Evolutionary conservation across 2,329 filamentous ascomycete genomes (phyloP), one percentile per base, ranked within the genome.

Genomic region (Paecilomyces dactylethromorphus): DNA sequence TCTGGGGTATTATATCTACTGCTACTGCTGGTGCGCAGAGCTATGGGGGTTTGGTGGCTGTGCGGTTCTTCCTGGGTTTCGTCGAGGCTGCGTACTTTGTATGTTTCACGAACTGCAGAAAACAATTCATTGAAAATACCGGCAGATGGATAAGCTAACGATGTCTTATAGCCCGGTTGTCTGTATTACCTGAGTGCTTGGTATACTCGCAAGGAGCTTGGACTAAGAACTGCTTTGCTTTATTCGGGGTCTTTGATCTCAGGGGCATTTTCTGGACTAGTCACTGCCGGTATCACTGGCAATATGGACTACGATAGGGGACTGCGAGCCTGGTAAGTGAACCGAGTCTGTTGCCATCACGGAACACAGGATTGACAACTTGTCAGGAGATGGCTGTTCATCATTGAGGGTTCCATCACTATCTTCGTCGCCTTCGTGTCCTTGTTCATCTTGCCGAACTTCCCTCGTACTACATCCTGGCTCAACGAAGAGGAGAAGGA

Each of bases 331-430:
- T 91, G 82, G 87, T 73, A 67, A 64, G 72, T 66, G 21, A 18
- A 5, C 15, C 3, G n/a, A 45, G 11, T 54, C 26, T 15, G 32
- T 60, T 54, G 45, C 58, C 62, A 54, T 35, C 59, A 59, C 55
- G 31, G 56, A 22, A 39, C 21, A n/a, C 18, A 13, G 11, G 11
- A 12, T 45, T 55, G 33, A 53, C 45, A 22, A 35, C 11, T 22
- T 21, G 10, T 35, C 29, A 68, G 68, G 71, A 78, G 85, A 12
- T 87, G 83, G 82, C 75, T 89, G 0, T 89, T 89, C 73, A 85
- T 91, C 57, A 85, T 90, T 45, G 87, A 91, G 70, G 88, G 88
- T 24, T 77, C 80, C 15, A 79, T 87, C 59, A 90, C 87, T 26
- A 71, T 90, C 24, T 76, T 75, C 5, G 78, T 90, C 29, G 87